Evolutionary conservation across 2,329 filamentous ascomycete genomes (phyloP), one percentile per base, ranked within the genome.

Genomic region (Neoarthrinium moseri): DNA sequence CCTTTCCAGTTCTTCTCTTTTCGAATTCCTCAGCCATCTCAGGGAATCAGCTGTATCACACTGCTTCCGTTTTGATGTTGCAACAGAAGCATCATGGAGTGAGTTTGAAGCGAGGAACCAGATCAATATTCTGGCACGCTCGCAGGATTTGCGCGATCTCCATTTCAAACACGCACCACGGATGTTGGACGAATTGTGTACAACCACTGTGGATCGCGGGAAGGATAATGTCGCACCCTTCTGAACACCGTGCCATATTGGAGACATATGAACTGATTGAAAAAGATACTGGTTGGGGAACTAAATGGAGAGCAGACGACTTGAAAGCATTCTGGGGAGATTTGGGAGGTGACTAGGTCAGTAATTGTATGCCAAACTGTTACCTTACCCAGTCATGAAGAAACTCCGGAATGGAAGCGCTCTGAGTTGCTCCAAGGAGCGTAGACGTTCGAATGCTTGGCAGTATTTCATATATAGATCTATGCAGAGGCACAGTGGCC

Each of bases 291-390:
- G 77, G 77, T 0, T 80, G 76, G 75, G 68, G 69, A 4, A 78
- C 77, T 1, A 65, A 66, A 48, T 80, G 76, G 76, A 59, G 77
- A 33, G 72, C 68, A 0, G 72, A 78, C 13, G 76, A 80, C 56
- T 39, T 81, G 37, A 71, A 69, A 36, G 69, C 73, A 39, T 73
- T 73, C 45, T 80, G 74, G 76, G 75, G 75, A 1, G 69, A 73
- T 18, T 22, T 38, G 20, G 22, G 22, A 12, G 35, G 35, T 8
- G 35, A 38, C 21, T 38, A 21, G 35, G 23, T 17, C 33, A 20
- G 33, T 20, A 35, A 13, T 35, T n/a, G n/a, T n/a, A n/a, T n/a
- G n/a, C n/a, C n/a, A n/a, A n/a, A n/a, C n/a, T n/a, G n/a, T n/a
- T n/a, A n/a, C n/a, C n/a, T n/a, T n/a, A n/a, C n/a, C n/a, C n/a